These are phyloP conservation scores for Coniochaeta ligniaria DNA, from an alignment of 2,329 filamentous ascomycete genomes.

Conservation along the genomic window DNA sequence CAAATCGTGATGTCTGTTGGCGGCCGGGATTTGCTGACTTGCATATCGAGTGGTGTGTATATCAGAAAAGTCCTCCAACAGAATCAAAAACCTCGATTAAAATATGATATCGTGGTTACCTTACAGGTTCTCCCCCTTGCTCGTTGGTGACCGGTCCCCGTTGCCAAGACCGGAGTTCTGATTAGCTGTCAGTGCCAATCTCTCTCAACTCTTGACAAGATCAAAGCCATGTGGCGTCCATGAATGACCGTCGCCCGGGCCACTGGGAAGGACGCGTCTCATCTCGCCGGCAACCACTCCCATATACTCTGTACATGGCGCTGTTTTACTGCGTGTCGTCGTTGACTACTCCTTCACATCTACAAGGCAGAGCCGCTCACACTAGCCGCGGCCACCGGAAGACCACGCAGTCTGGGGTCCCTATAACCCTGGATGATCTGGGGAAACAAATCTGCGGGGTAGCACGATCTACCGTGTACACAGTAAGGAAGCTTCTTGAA, in stretches of 20 bases:
- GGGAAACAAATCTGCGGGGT: not conserved
- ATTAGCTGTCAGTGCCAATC: not conserved
- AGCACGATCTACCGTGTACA: too few relatives aligned
- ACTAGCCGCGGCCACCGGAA: not conserved
- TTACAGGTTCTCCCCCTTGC: not conserved
- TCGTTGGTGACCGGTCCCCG: not conserved
- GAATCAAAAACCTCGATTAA: not conserved
- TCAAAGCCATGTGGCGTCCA: not conserved
- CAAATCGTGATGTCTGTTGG: not conserved
- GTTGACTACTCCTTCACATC: not conserved
- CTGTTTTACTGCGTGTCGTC: not conserved
- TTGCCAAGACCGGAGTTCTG: not conserved
- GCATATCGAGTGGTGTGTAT: not conserved
- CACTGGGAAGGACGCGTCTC: not conserved
- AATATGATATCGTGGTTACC: too few relatives aligned
- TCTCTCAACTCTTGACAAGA: not conserved
- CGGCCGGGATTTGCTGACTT: not conserved
- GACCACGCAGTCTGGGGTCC: not conserved
- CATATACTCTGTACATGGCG: not conserved
- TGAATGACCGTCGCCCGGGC: not conserved
- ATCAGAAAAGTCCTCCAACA: not conserved
- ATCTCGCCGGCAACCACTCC: not conserved
- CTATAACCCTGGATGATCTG: not conserved
- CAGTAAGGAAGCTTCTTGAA: not conserved
- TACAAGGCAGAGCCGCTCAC: not conserved